Evolutionary conservation across 306 rosid species (phyloP).

Genomic region (Cicer judaicum): DNA sequence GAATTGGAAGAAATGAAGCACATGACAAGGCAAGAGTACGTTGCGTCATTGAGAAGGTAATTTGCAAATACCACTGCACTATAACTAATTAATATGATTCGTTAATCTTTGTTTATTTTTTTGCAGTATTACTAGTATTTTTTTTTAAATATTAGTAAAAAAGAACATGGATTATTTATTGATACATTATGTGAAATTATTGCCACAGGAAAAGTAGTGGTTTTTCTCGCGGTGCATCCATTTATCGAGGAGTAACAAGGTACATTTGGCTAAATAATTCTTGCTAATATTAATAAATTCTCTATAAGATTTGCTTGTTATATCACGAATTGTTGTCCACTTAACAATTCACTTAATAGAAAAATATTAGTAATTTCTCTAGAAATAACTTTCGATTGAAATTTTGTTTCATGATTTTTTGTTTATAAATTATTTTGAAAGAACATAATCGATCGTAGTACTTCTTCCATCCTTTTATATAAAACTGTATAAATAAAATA

Average conservation of each 20-base stretch:
- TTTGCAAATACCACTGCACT: slow-evolving; percentile 7
- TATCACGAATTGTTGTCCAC: background rate
- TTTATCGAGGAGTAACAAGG: slow-evolving; percentile 96
- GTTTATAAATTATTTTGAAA: background rate
- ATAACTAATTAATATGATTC: background rate
- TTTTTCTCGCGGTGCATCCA: slow-evolving; percentile 95
- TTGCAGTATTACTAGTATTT: too few relatives aligned
- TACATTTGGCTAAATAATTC: slow-evolving; percentile 40
- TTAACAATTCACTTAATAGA: background rate
- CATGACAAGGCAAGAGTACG: slow-evolving; percentile 95
- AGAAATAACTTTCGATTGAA: background rate
- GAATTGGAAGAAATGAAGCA: slow-evolving; percentile 92
- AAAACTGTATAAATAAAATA: too few relatives aligned
- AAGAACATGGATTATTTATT: background rate
- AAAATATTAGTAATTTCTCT: background rate
- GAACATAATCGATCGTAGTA: background rate
- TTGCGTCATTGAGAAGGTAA: slow-evolving; percentile 94
- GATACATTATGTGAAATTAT: slow-evolving; percentile 1
- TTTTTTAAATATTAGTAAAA: too few relatives aligned
- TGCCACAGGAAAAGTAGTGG: slow-evolving; percentile 90
- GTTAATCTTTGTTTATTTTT: background rate
- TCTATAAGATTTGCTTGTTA: background rate
- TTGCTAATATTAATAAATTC: background rate
- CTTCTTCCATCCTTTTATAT: too few relatives aligned
- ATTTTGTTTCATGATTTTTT: too few relatives aligned